Conservation (phyloP, 768 basidiomycete species). For the Phlegmacium glaucopus region DNA sequence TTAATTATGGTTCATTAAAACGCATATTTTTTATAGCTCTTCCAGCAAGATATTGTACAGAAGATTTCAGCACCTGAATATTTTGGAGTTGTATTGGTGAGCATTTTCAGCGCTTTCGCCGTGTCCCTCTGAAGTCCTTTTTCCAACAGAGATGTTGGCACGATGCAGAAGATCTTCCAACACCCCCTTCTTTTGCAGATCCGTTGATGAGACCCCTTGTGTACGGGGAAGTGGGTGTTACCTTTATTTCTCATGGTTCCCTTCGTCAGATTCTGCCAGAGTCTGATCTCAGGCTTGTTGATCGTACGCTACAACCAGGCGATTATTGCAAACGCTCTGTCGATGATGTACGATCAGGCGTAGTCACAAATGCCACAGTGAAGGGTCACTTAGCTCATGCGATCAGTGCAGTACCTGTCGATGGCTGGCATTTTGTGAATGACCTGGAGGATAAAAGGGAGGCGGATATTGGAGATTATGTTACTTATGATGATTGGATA, state of each 20-base stretch:
- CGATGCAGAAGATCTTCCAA: conserved; percentile 70
- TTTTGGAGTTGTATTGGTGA: conserved; percentile 65
- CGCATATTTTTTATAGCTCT: conserved; percentile 41
- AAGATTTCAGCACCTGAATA: conserved; percentile 34
- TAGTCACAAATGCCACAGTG: conserved; percentile 62
- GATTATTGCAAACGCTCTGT: conserved; percentile 80
- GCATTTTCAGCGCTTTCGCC: conserved; percentile 9
- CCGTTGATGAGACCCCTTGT: conserved; percentile 73
- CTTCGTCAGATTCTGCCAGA: conserved; percentile 72
- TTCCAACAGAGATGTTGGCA: conserved; percentile 80
- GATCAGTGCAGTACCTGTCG: conserved; percentile 55
- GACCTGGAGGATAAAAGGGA: conserved; percentile 57
- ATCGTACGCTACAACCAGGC: conserved; percentile 74
- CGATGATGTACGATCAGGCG: conserved; percentile 71
- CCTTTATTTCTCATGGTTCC: conserved; percentile 49
- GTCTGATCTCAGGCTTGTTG: conserved; percentile 63
- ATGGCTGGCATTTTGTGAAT: conserved; percentile 59
- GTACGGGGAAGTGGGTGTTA: conserved; percentile 81
- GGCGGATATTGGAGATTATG: conserved; percentile 78
- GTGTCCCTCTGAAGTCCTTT: neutral
- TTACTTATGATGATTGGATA: conserved; percentile 82
- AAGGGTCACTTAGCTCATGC: conserved; percentile 73
- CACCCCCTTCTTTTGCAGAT: conserved; percentile 42
- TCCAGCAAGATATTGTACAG: conserved; percentile 64
- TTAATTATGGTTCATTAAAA: neutral